These are phyloP conservation scores for Phytophthora vignae DNA, from an alignment of 352 stramenopile genomes.

Conservation along the genomic window DNA sequence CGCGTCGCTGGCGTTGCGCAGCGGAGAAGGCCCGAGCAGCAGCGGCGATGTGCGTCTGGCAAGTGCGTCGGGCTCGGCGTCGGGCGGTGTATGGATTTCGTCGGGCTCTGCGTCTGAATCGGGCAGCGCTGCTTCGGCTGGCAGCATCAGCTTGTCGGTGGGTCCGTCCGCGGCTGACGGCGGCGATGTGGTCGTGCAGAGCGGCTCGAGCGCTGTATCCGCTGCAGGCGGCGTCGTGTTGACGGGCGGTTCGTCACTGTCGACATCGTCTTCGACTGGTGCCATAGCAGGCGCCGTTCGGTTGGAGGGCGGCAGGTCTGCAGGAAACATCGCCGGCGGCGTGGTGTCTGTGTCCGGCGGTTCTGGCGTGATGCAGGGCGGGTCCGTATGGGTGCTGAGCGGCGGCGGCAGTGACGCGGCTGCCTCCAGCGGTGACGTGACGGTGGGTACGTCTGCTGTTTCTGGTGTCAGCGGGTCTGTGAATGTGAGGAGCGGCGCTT, in stretches of 20 bases:
- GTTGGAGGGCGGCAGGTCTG: conserved; percentile 22
- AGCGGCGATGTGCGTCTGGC: conserved; percentile 25
- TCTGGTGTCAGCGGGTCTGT: too few relatives aligned
- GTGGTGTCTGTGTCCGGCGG: conserved; percentile 16
- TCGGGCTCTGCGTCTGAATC: conserved; percentile 16
- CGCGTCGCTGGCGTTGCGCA: conserved; percentile 24
- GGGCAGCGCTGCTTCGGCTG: conserved; percentile 8
- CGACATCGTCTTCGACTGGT: conserved; percentile 7
- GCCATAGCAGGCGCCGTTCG: conserved; percentile 22
- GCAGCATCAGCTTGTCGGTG: conserved; percentile 22
- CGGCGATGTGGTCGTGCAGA: conserved; percentile 24
- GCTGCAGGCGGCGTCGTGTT: conserved; percentile 23
- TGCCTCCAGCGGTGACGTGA: conserved; percentile 11
- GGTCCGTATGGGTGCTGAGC: conserved; percentile 11
- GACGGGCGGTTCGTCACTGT: conserved; percentile 23
- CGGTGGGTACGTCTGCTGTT: conserved; percentile 9
- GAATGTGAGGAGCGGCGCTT: too few relatives aligned
- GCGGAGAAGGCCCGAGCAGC: conserved; percentile 28
- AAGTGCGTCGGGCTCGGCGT: conserved; percentile 23
- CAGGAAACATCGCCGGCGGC: conserved; percentile 22
- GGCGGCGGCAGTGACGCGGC: conserved; percentile 14
- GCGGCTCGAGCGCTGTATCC: conserved; percentile 9
- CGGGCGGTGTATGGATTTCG: conserved; percentile 28
- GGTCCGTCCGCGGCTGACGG: conserved; percentile 19
- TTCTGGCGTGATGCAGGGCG: not conserved